A percentile compares a stretch with the other conserved stretches of the same genome.
These are phyloP conservation scores for Naegleria gruberi DNA, from an alignment of 208 protist genomes.

Conservation along the genomic window DNA sequence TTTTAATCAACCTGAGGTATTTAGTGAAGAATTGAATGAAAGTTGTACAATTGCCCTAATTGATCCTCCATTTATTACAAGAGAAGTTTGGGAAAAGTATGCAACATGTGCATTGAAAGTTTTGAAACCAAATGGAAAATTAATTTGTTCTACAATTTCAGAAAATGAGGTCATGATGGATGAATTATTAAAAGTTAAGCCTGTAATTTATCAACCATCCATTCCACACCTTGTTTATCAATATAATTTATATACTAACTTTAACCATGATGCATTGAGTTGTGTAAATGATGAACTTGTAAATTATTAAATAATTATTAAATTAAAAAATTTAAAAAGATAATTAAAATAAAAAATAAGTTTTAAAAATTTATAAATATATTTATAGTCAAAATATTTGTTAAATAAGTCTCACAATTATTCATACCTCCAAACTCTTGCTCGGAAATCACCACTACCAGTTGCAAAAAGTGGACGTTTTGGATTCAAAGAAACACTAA, in stretches of 20 bases:
- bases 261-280: background rate
- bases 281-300: background rate
- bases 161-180: constrained; percentile 63
- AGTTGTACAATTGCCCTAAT: constrained; percentile 77
- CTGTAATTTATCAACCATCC: constrained; percentile 55
- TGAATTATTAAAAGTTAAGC: constrained; percentile 51
- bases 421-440: constrained; percentile 34
- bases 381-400: too few relatives aligned
- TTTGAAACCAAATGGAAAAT: constrained; percentile 30
- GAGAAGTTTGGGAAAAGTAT: constrained; percentile 71
- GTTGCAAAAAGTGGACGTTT: constrained; percentile 23
- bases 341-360: background rate
- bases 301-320: background rate
- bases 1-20: constrained; percentile 54
- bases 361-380: background rate
- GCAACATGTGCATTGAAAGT: constrained; percentile 55
- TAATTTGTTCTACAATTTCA: constrained; percentile 73
- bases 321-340: background rate
- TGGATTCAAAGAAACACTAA: constrained; percentile 31
- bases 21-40: constrained; percentile 59
- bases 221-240: constrained; percentile 79
- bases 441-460: constrained; percentile 33
- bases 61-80: constrained; percentile 85
- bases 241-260: constrained; percentile 71
- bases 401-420: too few relatives aligned